These are phyloP conservation scores for Posidonia oceanica DNA, from an alignment of 116 monocot species.

Conservation along the genomic window DNA sequence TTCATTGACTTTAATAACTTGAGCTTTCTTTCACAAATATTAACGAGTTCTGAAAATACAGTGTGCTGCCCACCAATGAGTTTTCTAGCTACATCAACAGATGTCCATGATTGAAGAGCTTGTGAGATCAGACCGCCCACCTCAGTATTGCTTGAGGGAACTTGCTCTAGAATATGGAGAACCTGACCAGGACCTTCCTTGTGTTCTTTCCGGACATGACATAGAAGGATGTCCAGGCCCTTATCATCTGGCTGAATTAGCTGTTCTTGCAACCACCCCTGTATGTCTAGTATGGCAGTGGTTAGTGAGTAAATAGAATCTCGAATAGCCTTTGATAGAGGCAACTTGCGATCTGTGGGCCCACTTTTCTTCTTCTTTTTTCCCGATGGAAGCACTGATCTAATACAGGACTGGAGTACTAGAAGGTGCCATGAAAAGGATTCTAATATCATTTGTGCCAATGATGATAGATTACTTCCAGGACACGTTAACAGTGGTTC, in stretches of 20 bases:
- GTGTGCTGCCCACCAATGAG: conserved; percentile 31
- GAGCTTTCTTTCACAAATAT: conserved; percentile 57
- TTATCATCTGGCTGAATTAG: conserved; percentile 35
- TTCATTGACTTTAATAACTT: conserved; percentile 43
- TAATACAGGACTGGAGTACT: conserved; percentile 51
- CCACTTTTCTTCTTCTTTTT: conserved; percentile 82
- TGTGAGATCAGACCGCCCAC: conserved; percentile 49
- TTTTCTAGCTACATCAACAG: conserved; percentile 38
- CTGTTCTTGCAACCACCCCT: conserved; percentile 44
- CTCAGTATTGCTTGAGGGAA: conserved; percentile 21
- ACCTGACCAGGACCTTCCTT: conserved; percentile 28
- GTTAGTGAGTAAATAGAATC: conserved; percentile 34
- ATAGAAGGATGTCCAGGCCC: conserved; percentile 39
- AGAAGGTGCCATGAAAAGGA: conserved; percentile 68
- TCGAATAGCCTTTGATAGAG: conserved; percentile 16
- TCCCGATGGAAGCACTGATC: conserved; percentile 43
- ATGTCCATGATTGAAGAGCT: conserved; percentile 53
- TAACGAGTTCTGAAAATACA: conserved; percentile 27
- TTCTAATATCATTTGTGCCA: conserved; percentile 67
- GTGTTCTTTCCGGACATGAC: conserved; percentile 12
- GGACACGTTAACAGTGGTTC: conserved; percentile 23
- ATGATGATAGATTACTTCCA: conserved; percentile 30
- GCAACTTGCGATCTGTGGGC: conserved; percentile 19
- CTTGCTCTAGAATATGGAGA: conserved; percentile 35
- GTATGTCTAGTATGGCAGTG: conserved; percentile 24